Evolutionary conservation across 2,329 filamentous ascomycete species (phyloP), one percentile per base, ranked within the genome.

Genomic region (Zalaria obscura): DNA sequence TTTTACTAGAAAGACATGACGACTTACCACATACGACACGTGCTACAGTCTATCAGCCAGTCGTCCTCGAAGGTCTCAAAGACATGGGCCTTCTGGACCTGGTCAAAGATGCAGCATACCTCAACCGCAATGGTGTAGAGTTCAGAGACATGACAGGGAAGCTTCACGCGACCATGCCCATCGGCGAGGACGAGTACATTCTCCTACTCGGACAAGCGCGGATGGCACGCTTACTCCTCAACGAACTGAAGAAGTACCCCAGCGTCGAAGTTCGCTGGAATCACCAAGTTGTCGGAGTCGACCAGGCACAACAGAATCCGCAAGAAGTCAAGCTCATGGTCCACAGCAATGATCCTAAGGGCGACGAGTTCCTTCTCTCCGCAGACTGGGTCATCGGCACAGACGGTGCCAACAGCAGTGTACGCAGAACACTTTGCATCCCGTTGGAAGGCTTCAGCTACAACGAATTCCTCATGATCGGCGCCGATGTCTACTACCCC

Each of bases 371-470:
- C 18, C 35, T 40, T 3, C 35, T 40, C 38, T 33, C 28, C 9
- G 5, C 28, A 11, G 29, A 40, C 38, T 35, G 27, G 7, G 28
- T 40, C 4, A 31, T 40, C 6, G 38, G 38, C 9, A 31, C 38
- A 4, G 38, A 40, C 27, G 38, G 38, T 7, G 38, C 38, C 2
- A 31, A 31, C 11, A 40, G 38, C 29, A 25, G 28, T 2, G 38
- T 40, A 8, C 38, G 38, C 7, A 27, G 38, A 40, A 11, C 38
- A 8, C 38, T 33, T 4, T 40, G 38, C 43, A 43, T 50, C 6
- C 45, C 42, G 7, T 50, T 48, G 33, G 48, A 50, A 34, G 47
- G 48, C 32, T 49, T 49, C 43, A 44, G 45, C 11, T 50, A 29
- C 36, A 38, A 40, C 27, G 45, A 46, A 25, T 50, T 45, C 36